Conservation (phyloP, 495 filamentous ascomycete genomes). For the Aspergillus nidulans region DNA sequence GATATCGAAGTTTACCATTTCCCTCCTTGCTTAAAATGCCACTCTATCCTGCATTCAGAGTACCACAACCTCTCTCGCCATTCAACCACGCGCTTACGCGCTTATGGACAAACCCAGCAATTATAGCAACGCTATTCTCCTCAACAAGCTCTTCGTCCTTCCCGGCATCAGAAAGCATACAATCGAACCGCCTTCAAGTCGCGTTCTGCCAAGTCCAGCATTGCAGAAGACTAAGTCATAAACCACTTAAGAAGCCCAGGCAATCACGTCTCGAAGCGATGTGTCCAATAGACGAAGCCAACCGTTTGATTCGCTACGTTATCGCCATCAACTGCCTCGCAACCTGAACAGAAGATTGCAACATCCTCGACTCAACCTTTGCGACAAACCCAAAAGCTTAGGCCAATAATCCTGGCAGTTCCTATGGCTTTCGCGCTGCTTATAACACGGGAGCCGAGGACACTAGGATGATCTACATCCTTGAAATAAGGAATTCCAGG, state of each 20-base stretch:
- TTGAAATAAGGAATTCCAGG: too few species aligned
- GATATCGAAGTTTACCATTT: neutral
- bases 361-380: conserved; percentile 14
- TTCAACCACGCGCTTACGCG: neutral
- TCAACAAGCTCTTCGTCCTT: neutral
- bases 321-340: conserved; percentile 20
- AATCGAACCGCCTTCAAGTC: neutral
- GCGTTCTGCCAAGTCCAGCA: conserved; percentile 1
- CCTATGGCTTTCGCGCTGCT: conserved; percentile 13
- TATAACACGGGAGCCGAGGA: conserved; percentile 10
- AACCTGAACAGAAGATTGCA: conserved; percentile 16
- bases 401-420: neutral
- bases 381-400: conserved; percentile 20
- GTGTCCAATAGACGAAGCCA: neutral
- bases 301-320: conserved; percentile 5
- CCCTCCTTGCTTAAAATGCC: neutral
- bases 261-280: neutral
- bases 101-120: neutral
- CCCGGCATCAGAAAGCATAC: neutral
- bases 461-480: conserved; percentile 6
- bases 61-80: neutral
- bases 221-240: neutral
- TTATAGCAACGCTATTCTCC: neutral
- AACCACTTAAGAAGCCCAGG: neutral
- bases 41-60: neutral